Conservation (phyloP, 768 basidiomycete species). For the Gautieria morchelliformis region DNA sequence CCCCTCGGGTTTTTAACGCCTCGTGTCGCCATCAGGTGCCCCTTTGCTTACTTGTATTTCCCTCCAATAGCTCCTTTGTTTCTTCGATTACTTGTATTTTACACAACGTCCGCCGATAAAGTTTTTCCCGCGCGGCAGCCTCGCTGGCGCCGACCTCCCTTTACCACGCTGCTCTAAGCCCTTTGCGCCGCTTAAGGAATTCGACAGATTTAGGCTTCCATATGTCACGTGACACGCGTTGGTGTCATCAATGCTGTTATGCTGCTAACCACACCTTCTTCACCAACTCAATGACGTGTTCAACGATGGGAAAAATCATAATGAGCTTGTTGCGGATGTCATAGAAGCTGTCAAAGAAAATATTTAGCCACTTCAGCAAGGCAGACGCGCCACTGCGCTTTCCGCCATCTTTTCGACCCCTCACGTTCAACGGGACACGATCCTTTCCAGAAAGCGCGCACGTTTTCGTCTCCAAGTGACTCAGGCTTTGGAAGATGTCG, state of each 20-base stretch:
- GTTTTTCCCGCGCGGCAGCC: too few species aligned
- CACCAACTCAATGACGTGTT: background rate
- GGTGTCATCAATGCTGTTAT: background rate
- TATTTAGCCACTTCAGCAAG: conserved; percentile 70
- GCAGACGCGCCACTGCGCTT: conserved; percentile 70
- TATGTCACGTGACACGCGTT: background rate
- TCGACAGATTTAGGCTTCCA: too few species aligned
- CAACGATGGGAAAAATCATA: background rate
- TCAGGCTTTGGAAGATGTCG: conserved; percentile 25
- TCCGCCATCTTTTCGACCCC: conserved; percentile 68
- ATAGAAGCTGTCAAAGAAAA: conserved; percentile 82
- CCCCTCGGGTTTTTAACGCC: too few species aligned
- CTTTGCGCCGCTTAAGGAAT: too few species aligned
- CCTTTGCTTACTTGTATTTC: too few species aligned
- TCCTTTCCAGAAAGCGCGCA: conserved; percentile 54
- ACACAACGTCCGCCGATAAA: too few species aligned
- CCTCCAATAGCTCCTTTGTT: too few species aligned
- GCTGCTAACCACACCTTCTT: background rate
- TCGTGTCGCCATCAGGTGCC: too few species aligned
- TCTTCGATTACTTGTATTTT: too few species aligned
- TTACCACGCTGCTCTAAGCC: too few species aligned
- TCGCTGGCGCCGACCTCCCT: too few species aligned
- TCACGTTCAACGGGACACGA: conserved; percentile 64
- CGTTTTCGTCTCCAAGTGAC: conserved; percentile 56
- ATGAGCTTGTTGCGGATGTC: conserved; percentile 59